Conservation (phyloP, 2,329 filamentous ascomycete species). For the Aaosphaeria pasadenensis region DNA sequence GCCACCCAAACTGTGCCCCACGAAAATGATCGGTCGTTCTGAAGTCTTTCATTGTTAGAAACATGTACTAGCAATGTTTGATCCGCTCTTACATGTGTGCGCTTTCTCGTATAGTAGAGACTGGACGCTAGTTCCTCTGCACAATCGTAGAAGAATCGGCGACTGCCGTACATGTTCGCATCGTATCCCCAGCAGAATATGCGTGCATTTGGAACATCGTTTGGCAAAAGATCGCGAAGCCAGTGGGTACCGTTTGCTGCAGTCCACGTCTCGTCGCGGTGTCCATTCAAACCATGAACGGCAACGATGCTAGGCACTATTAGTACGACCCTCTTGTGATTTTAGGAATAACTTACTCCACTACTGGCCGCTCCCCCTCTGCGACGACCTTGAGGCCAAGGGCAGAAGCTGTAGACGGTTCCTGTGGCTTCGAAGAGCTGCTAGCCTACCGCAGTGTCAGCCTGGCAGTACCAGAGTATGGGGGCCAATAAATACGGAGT, state of each 20-base stretch:
- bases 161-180: background rate
- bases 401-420: no score
- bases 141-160: no score
- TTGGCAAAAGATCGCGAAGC: constrained; percentile 6
- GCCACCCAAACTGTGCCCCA: background rate
- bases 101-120: no score
- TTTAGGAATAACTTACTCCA: background rate
- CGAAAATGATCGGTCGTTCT: background rate
- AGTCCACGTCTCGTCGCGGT: constrained; percentile 10
- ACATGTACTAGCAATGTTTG: background rate
- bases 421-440: no score
- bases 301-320: constrained; percentile 6
- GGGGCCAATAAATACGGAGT: no score
- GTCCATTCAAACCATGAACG: constrained; percentile 11
- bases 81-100: no score
- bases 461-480: no score
- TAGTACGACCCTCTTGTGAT: background rate
- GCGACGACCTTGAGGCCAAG: background rate
- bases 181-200: constrained; percentile 35
- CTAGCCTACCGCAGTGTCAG: no score
- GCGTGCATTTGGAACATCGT: constrained; percentile 22
- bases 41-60: no score
- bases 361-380: background rate
- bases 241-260: constrained; percentile 6
- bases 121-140: no score